Percentiles rank a stretch among this genome's conserved stretches.
These are phyloP conservation scores for Yamadazyma atmosphaerica DNA, from an alignment of 1,139 yeast species.

Conservation along the genomic window DNA sequence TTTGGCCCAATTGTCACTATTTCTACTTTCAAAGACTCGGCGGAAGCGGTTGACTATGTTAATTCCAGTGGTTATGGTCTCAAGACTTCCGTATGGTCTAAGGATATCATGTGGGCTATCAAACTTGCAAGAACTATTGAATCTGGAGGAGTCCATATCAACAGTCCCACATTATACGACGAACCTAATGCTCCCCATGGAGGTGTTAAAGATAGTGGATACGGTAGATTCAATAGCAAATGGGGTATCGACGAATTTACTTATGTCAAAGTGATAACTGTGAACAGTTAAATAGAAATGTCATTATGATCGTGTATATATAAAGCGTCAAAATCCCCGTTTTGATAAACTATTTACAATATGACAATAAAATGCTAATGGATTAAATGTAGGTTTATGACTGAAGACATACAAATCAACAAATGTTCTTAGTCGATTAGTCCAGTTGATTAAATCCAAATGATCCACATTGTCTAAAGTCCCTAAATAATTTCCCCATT, in stretches of 20 bases:
- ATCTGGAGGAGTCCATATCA: conserved; percentile 54
- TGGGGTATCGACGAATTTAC: conserved; percentile 54
- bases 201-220: conserved; percentile 52
- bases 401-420: conserved; percentile 36
- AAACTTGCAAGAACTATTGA: conserved; percentile 37
- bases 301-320: conserved; percentile 4
- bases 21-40: conserved; percentile 30
- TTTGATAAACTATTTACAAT: conserved; percentile 69
- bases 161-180: conserved; percentile 48
- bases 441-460: conserved; percentile 82
- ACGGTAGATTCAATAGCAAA: conserved; percentile 49
- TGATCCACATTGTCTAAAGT: conserved; percentile 81
- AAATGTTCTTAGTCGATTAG: conserved; percentile 48
- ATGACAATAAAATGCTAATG: conserved; percentile 72
- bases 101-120: conserved; percentile 40
- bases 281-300: conserved; percentile 9
- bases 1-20: conserved; percentile 53
- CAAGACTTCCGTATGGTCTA: conserved; percentile 58
- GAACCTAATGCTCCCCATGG: conserved; percentile 57
- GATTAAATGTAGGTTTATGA: conserved; percentile 54
- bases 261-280: conserved; percentile 38
- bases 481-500: conserved; percentile 85
- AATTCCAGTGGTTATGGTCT: conserved; percentile 44
- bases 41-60: conserved; percentile 26
- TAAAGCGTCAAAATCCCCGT: conserved; percentile 65